Evolutionary conservation across 768 basidiomycete species (phyloP), one percentile per base, ranked within the genome.

Genomic region (Paxillus ammoniavirescens): DNA sequence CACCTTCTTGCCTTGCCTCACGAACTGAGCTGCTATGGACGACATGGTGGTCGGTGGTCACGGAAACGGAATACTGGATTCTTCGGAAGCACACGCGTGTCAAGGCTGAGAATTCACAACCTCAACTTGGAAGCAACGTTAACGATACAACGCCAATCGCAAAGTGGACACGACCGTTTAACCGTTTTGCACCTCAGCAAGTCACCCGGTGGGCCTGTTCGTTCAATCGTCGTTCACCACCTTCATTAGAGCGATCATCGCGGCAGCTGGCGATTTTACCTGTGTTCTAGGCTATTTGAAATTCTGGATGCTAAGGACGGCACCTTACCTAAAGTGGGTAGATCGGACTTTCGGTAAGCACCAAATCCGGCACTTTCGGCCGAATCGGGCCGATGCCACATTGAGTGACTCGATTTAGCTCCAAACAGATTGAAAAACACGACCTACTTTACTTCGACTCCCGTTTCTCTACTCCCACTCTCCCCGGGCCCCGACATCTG

Each of bases 1-100:
- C 51, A 74, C 79, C 73, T 81, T 81, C 59, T 74, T 80, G 31
- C 79, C 80, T 9, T 72, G 70, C 52, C 67, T 70, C 47, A 73
- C 68, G 57, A 81, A 80, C 15, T 76, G 67, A 18, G 73, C 59
- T 12, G 76, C 72, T 41, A 69, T 52, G 28, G 60, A 61, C 37
- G 65, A 58, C 71, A 73, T 76, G 14, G 23, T 57, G 53, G 47
- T 54, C 50, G 14, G 23, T 57, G 53, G 47, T 54, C 50, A 50
- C 26, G 23, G 42, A 42, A 43, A 49, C 49, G 57, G 50, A 52
- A 48, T 30, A 18, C 54, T n/a, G 17, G 33, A 33, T 8, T 33
- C 12, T 12, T 33, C 12, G 1, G 33, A 21, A 47, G 28, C 35
- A 30, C 13, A 35, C 13, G 21, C 3, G 21, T 21, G 21, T 21